Evolutionary conservation across 768 basidiomycete species (phyloP).

Genomic region (Rhodocollybia butyracea): DNA sequence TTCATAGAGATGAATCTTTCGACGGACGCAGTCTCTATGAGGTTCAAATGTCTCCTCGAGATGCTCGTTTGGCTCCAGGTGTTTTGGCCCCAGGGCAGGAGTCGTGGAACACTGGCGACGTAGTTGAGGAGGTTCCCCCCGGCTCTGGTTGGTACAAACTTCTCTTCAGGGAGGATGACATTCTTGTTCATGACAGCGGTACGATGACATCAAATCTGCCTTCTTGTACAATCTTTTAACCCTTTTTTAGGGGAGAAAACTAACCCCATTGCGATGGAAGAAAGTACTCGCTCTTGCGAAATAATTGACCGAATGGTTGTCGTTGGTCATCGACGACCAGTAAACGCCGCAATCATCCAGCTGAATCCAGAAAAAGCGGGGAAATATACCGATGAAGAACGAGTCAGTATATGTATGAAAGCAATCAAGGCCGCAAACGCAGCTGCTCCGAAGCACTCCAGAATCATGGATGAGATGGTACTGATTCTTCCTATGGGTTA

Average conservation of each 20-base stretch:
- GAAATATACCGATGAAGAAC: constrained; percentile 6
- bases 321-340: constrained; percentile 11
- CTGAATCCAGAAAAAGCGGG: constrained; percentile 4
- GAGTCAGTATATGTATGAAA: constrained; percentile 1
- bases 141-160: constrained; percentile 13
- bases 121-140: constrained; percentile 8
- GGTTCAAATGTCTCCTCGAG: constrained; percentile 6
- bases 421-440: constrained; percentile 4
- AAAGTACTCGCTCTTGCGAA: constrained; percentile 4
- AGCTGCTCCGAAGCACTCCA: constrained; percentile 10
- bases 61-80: constrained; percentile 6
- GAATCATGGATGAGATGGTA: constrained; percentile 12
- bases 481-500: constrained; percentile 7
- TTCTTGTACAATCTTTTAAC: not conserved
- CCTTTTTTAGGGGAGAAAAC: constrained; percentile 12
- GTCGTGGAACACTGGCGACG: constrained; percentile 15
- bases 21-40: not conserved
- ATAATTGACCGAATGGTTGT: constrained; percentile 8
- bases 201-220: not conserved
- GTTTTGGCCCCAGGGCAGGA: not conserved
- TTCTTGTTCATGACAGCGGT: constrained; percentile 14
- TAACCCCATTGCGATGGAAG: constrained; percentile 13
- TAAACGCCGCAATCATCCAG: constrained; percentile 12
- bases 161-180: constrained; percentile 12
- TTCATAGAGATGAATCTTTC: not conserved